Conservation (phyloP, 805 yeast species). For the Kuraishia ogatae region DNA sequence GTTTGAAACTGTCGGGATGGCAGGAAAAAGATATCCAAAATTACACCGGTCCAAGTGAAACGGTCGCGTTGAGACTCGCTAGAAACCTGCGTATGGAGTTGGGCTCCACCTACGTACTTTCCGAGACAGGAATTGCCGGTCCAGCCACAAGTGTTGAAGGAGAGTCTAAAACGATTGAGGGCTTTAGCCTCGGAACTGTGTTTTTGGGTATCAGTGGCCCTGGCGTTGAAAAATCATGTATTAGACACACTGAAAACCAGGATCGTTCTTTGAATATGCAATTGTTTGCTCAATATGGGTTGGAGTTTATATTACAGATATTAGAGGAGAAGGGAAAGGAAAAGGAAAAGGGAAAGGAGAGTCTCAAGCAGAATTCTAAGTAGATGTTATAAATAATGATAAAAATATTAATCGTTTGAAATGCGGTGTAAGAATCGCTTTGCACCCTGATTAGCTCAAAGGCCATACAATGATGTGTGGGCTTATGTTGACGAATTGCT, state of each 20-base stretch:
- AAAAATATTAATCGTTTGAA: no score
- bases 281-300: slow-evolving; percentile 59
- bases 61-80: slow-evolving; percentile 68
- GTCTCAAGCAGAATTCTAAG: no score
- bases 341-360: background rate
- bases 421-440: no score
- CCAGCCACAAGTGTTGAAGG: slow-evolving; percentile 39
- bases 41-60: slow-evolving; percentile 78
- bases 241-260: slow-evolving; percentile 31
- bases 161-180: slow-evolving; percentile 14
- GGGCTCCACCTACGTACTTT: slow-evolving; percentile 73
- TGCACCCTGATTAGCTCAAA: no score
- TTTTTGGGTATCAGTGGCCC: slow-evolving; percentile 69
- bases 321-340: slow-evolving; percentile 19
- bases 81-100: slow-evolving; percentile 71
- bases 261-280: slow-evolving; percentile 69
- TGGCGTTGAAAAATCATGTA: slow-evolving; percentile 38
- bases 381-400: background rate
- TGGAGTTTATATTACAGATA: slow-evolving; percentile 48
- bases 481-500: no score
- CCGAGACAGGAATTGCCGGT: slow-evolving; percentile 88
- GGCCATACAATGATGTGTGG: no score
- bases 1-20: slow-evolving; percentile 77
- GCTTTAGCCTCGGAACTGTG: slow-evolving; percentile 51
- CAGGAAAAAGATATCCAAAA: slow-evolving; percentile 53